phyloP scores from a whole-genome alignment of 1,284 basidiomycete genomes.

The Marasmius sp. region DNA sequence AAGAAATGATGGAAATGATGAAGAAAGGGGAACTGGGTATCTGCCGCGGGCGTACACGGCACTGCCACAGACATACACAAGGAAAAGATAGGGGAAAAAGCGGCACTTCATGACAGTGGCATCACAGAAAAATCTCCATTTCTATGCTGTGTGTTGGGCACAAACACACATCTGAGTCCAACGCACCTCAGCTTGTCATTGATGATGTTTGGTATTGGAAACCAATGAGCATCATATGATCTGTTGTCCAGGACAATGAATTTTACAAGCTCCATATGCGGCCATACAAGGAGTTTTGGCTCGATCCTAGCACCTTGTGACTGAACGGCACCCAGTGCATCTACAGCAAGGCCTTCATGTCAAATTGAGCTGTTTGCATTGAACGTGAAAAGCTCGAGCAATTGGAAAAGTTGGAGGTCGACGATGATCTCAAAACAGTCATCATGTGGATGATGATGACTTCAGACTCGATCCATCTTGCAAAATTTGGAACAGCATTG shows the following conservation, averaged over 20 bases:
- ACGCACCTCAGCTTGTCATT: background rate
- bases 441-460: constrained; percentile 26
- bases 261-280: constrained; percentile 1
- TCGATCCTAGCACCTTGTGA: background rate
- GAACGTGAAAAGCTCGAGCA: no score
- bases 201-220: constrained; percentile 3
- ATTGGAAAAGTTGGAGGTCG: no score
- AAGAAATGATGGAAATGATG: no score
- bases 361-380: no score
- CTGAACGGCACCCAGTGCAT: constrained; percentile 13
- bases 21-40: no score
- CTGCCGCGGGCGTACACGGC: no score
- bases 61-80: no score
- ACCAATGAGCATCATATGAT: background rate
- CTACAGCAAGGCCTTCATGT: constrained; percentile 20
- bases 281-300: constrained; percentile 20
- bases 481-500: constrained; percentile 23
- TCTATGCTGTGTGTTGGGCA: no score
- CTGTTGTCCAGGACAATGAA: background rate
- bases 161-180: background rate
- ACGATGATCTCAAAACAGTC: constrained; percentile 19
- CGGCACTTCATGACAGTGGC: no score
- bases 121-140: no score
- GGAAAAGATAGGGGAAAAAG: no score
- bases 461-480: constrained; percentile 24